These are phyloP conservation scores for Cladosporium sp. DNA, from an alignment of 2,329 filamentous ascomycete genomes.

Conservation along the genomic window DNA sequence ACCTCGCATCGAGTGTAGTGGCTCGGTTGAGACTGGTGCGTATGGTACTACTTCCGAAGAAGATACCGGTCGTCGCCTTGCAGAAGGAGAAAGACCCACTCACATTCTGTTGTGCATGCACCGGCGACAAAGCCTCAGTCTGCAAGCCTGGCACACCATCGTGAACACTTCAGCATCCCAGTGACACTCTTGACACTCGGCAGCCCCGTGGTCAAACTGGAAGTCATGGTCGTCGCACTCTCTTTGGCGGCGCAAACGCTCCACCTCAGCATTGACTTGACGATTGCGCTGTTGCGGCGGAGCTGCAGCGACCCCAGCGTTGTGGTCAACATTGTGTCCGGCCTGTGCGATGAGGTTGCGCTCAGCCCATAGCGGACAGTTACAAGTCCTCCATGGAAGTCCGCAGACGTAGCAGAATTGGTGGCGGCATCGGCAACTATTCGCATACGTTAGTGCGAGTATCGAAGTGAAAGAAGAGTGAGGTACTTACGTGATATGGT, in stretches of 20 bases:
- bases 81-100: neutral
- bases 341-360: slow-evolving; percentile 17
- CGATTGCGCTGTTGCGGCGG: neutral
- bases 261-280: slow-evolving; percentile 13
- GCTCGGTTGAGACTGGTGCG: neutral
- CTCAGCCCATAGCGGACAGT: slow-evolving; percentile 20
- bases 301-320: no score
- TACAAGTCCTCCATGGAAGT: slow-evolving; percentile 25
- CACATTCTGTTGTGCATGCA: slow-evolving; percentile 44
- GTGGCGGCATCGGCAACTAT: neutral
- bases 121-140: slow-evolving; percentile 41
- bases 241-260: slow-evolving; percentile 36
- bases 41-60: neutral
- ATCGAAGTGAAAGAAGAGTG: neutral
- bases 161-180: slow-evolving; percentile 40
- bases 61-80: slow-evolving; percentile 12
- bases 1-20: slow-evolving; percentile 1
- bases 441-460: neutral
- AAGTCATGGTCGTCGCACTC: slow-evolving; percentile 39
- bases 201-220: slow-evolving; percentile 31
- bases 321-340: slow-evolving; percentile 16
- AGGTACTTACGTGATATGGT: slow-evolving; percentile 43
- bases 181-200: slow-evolving; percentile 44
- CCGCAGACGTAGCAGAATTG: slow-evolving; percentile 31
- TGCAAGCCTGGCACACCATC: slow-evolving; percentile 39